Base-by-base conservation (phyloP, 257 asterid genomes). In the Cordia subcordata region DNA sequence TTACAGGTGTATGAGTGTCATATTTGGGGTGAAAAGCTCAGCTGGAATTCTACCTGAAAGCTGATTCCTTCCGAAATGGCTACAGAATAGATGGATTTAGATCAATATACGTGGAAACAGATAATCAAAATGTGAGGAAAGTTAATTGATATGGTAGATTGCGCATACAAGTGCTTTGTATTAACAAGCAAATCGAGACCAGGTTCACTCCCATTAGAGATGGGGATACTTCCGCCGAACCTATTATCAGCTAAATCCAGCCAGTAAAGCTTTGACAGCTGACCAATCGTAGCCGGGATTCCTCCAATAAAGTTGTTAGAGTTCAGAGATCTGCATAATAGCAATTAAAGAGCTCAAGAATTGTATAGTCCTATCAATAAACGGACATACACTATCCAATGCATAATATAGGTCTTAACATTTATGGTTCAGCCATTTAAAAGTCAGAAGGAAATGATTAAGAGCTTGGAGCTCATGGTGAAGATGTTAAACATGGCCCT, bases 321-420 rank as follows among this genome's bases (percentile, higher is more conserved):
- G 71, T 91, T 87, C 23, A 91, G 81, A 19, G 96, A 80, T 70
- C 97, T 89, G 78, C 75, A 64, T 88, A 91, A 80, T 91, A 96
- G 8, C 12, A 42, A 42, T 11, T 42, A 42, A 8, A 42, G 10
- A 42, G 15, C 4, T 11, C 10, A 42, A 42, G 47, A 42, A 42
- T 3, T 42, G 3, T 10, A 42, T 8, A 42, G 47, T 42, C 33
- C 70, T 75, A 5, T 95, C 19, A 9, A 50, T 15, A 60, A 75
- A 27, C 35, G 3, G 35, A 27, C 6, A 3, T 27, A 27, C 35
- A 27, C 3, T 3, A 27, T 27, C 6, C 35, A 27, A 27, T 27
- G 35, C 4, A 27, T 27, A 27, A n/a, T n/a, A n/a, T n/a, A n/a
- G n/a, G n/a, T 6, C 3, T 27, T 6, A 27, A 27, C 35, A 27